Evolutionary conservation across 768 basidiomycete genomes (phyloP), one percentile per base, ranked within the genome.

Genomic region (Trichaptum fuscoviolaceum): DNA sequence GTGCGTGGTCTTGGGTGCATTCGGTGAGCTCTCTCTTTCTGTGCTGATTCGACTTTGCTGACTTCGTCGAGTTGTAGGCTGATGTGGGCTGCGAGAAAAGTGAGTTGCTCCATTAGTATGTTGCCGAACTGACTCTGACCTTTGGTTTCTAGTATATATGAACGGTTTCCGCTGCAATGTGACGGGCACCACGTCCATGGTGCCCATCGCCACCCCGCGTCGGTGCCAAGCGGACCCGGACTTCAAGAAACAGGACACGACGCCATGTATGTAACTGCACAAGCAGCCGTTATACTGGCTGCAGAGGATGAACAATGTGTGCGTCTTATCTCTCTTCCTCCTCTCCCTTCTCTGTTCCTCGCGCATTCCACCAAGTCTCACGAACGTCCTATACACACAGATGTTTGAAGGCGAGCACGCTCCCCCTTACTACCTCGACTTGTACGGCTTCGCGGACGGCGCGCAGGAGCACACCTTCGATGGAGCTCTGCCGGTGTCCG

Each of bases 211-310:
- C 0, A 78, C 80, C 18, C 76, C 90, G n/a, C 82, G 86, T 23
- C 83, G 89, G 35, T 92, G 90, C 67, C 88, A 87, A 0, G 79
- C 81, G 7, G 88, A 92, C 67, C 79, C 82, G 0, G 71, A 72
- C 0, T 83, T 84, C 70, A 72, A 77, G 26, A 85, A 81, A 69
- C 69, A 74, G n/a, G n/a, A n/a, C n/a, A n/a, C n/a, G n/a, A n/a
- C n/a, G n/a, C n/a, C n/a, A n/a, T n/a, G n/a, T n/a, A n/a, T n/a
- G n/a, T n/a, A 91, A 91, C 72, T 91, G 90, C 74, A n/a, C n/a
- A n/a, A n/a, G 90, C 89, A 1, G 88, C 84, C 67, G 89, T 89
- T 89, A 64, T 90, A 90, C 72, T 91, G 89, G 89, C 84, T 82
- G 75, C 86, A 90, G 0, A 85, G 89, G 69, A 71, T 76, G 77